A percentile compares a stretch with the other conserved stretches of the same genome.
phyloP scores from a whole-genome alignment of 2,329 filamentous ascomycete species.

The Cladosporium phlei region DNA sequence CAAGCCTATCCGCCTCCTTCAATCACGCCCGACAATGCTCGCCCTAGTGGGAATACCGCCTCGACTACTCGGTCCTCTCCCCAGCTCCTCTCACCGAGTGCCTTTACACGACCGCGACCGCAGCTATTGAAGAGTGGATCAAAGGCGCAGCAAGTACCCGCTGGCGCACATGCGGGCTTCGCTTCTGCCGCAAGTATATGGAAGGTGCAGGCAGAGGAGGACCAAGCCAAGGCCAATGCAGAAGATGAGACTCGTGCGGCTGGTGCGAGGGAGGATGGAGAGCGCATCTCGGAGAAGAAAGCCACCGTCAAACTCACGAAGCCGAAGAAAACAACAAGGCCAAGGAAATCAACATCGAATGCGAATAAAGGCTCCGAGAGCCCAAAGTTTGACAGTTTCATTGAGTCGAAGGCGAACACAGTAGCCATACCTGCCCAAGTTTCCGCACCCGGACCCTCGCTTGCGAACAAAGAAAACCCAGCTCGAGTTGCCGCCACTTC shows the following conservation, averaged over 20 bases:
- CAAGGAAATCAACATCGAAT: neutral
- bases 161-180: conserved; percentile 17
- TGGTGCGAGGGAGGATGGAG: neutral
- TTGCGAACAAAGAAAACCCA: neutral
- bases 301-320: conserved; percentile 13
- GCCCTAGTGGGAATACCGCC: neutral
- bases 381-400: neutral
- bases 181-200: conserved; percentile 15
- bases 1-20: conserved; percentile 17
- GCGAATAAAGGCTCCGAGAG: neutral
- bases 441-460: neutral
- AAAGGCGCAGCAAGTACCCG: conserved; percentile 11
- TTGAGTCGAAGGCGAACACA: neutral
- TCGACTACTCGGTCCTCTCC: conserved; percentile 1
- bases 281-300: neutral
- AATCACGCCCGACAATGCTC: conserved; percentile 17
- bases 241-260: neutral
- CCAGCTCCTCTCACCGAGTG: conserved; percentile 5
- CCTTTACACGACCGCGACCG: conserved; percentile 5
- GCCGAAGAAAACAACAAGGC: conserved; percentile 7
- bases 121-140: conserved; percentile 14
- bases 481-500: neutral
- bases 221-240: neutral
- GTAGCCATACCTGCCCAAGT: neutral
- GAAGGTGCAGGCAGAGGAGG: conserved; percentile 10